Conservation (phyloP, 768 basidiomycete species). For the Auricularia heimuer region DNA sequence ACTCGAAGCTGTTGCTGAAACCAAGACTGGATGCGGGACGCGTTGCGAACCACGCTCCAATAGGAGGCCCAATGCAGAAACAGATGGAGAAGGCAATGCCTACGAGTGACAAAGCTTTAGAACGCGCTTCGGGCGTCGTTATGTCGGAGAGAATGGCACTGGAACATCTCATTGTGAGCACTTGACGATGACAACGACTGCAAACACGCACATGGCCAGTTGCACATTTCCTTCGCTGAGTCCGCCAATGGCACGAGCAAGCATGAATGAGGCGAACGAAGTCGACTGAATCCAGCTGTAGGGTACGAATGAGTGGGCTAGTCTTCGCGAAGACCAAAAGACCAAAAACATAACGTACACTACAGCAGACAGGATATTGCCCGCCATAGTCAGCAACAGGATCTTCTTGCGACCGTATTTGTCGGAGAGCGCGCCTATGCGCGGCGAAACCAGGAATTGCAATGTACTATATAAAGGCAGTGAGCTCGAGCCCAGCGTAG, state of each 20-base stretch:
- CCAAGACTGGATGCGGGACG: conserved; percentile 57
- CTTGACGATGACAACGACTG: neutral
- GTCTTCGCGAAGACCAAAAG: conserved; percentile 2
- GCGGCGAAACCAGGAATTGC: conserved; percentile 76
- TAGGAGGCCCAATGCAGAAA: conserved; percentile 85
- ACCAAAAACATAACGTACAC: conserved; percentile 42
- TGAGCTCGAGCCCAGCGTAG: conserved; percentile 1
- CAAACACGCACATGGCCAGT: conserved; percentile 66
- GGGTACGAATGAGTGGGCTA: neutral
- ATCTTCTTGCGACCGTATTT: conserved; percentile 80
- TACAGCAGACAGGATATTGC: conserved; percentile 84
- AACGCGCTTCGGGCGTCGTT: conserved; percentile 67
- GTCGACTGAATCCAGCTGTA: conserved; percentile 83
- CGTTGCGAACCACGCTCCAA: conserved; percentile 95
- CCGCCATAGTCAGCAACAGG: conserved; percentile 80
- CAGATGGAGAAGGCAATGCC: conserved; percentile 96
- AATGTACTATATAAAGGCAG: conserved; percentile 42
- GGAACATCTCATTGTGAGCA: conserved; percentile 6
- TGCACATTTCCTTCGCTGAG: conserved; percentile 97
- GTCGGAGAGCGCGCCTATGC: conserved; percentile 78
- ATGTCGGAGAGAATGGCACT: conserved; percentile 94
- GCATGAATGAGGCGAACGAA: conserved; percentile 79
- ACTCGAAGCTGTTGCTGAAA: conserved; percentile 37
- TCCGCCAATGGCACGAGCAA: conserved; percentile 86
- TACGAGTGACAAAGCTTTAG: conserved; percentile 80